Base-by-base conservation (phyloP, 441 rosid species). In the Populus hybrid region DNA sequence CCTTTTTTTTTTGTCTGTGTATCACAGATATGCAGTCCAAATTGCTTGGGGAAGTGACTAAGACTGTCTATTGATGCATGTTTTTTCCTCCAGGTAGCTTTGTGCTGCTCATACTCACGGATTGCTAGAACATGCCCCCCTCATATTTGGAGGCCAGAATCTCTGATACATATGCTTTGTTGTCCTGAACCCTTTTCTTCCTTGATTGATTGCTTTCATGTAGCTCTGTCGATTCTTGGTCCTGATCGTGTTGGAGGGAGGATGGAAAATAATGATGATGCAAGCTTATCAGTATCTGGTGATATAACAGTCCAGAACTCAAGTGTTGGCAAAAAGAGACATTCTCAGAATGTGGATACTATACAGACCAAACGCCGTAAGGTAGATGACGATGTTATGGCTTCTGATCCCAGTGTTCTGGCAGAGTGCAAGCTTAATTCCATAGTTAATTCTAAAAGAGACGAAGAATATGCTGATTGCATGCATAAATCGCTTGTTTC, bases 41-140 rank as follows among this genome's bases (percentile, higher is more conserved):
- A 10, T 50, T 77, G 38, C 10, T 2, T 69, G 76, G 64, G 26
- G 70, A 24, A 67, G n/a, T 68, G 69, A 69, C 28, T 72, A 76
- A 28, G 35, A 67, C 77, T 66, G 30, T 68, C 73, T 34, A 46
- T 57, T 26, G 36, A 1, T 73, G 28, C 8, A 65, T 81, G 40
- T 77, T 74, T 79, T 77, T 84, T 81, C 32, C 24, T 42, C 18
- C 83, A 97, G 99, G 95, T 81, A 83, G 94, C 99, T 38, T 80
- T 97, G 81, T 93, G 99, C 85, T 83, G 84, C 78, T 92, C 90
- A 21, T 97, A 89, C 75, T 80, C 71, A 76, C 88, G 93, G 86
- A 91, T 95, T 88, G 93, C 91, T 76, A 89, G 88, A 84, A 86
- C 80, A 73, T 95, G 95, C 75, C 97, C 97, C 36, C 93, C 97